Evolutionary conservation across 352 stramenopile species (phyloP).

Genomic region (Phytopythium aichiense): DNA sequence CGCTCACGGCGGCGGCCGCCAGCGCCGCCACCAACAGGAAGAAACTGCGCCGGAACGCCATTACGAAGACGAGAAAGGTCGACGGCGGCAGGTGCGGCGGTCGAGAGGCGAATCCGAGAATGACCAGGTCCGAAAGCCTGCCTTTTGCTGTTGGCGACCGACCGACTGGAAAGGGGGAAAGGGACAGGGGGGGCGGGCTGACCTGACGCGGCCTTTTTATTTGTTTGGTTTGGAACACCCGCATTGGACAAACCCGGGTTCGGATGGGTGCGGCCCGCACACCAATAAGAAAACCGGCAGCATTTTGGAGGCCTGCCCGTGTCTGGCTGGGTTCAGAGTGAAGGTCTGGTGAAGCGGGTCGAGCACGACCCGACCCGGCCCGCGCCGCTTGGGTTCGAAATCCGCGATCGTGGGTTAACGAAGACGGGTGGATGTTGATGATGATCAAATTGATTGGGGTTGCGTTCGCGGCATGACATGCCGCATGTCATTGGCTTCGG

Average conservation of each 20-base stretch:
- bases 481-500: not conserved
- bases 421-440: not conserved
- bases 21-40: slow-evolving; percentile 25
- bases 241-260: not conserved
- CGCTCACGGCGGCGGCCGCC: slow-evolving; percentile 14
- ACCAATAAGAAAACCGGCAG: not conserved
- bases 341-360: not conserved
- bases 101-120: not conserved
- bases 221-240: not conserved
- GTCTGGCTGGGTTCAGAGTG: not conserved
- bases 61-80: not conserved
- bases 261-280: not conserved
- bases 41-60: slow-evolving; percentile 25
- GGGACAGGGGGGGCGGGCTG: not conserved
- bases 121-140: not conserved
- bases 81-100: slow-evolving; percentile 7
- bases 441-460: not conserved
- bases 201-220: not conserved
- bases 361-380: too few species aligned
- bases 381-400: not conserved
- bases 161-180: not conserved
- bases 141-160: not conserved
- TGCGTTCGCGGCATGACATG: not conserved
- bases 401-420: not conserved
- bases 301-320: too few species aligned